These are phyloP conservation scores for Triticum monococcum DNA, from an alignment of 176 grass and related monocot species.

Conservation along the genomic window DNA sequence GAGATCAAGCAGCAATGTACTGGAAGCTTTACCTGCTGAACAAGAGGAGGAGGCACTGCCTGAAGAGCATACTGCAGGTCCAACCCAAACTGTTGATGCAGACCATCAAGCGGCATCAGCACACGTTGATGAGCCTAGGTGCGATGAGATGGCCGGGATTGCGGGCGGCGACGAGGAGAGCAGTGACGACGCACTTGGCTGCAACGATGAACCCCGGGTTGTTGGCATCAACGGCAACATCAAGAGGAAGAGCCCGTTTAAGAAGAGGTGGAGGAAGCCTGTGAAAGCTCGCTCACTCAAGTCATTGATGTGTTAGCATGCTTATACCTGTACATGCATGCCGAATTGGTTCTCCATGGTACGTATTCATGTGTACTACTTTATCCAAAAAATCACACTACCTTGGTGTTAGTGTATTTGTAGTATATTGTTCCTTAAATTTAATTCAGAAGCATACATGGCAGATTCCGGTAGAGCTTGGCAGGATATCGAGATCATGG, in stretches of 20 bases:
- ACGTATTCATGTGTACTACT: not conserved
- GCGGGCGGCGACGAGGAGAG: constrained; percentile 43
- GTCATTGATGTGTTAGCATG: constrained; percentile 34
- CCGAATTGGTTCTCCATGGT: not conserved
- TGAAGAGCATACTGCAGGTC: not conserved
- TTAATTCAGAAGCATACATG: not conserved
- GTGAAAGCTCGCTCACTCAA: constrained; percentile 57
- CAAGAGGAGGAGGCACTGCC: not conserved
- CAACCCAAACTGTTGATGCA: not conserved
- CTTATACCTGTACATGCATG: not conserved
- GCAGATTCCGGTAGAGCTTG: not conserved
- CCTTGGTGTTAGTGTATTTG: not conserved
- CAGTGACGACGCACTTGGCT: constrained; percentile 13
- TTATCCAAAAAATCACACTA: not conserved
- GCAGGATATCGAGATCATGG: not conserved
- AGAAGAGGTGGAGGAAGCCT: constrained; percentile 54
- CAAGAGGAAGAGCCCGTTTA: constrained; percentile 16
- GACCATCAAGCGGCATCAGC: not conserved
- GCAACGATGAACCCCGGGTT: not conserved
- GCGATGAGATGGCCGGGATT: not conserved
- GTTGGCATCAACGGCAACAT: not conserved
- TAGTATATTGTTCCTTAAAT: too few relatives aligned
- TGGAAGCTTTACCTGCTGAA: not conserved
- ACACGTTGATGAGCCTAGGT: not conserved
- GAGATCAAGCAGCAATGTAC: constrained; percentile 5